Conservation (phyloP, 2,329 filamentous ascomycete genomes). For the Fusarium nelsonii region DNA sequence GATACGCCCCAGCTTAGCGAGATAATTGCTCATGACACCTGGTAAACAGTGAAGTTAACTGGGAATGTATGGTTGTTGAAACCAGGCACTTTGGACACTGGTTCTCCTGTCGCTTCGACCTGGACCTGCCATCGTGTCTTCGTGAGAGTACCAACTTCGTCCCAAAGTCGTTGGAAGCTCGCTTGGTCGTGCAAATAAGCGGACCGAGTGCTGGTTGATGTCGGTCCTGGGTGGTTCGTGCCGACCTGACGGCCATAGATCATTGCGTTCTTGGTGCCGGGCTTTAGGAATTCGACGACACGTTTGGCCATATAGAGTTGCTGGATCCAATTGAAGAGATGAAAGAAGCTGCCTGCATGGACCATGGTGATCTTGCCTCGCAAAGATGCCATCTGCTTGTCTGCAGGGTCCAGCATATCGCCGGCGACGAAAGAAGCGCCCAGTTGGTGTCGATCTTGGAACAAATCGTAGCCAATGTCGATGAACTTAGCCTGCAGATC, state of each 20-base stretch:
- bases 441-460: conserved; percentile 66
- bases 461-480: conserved; percentile 72
- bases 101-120: conserved; percentile 51
- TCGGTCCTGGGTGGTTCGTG: conserved; percentile 47
- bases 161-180: conserved; percentile 67
- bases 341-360: conserved; percentile 64
- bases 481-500: conserved; percentile 65
- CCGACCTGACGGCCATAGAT: conserved; percentile 67
- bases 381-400: conserved; percentile 52
- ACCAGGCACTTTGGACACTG: conserved; percentile 42
- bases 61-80: conserved; percentile 47
- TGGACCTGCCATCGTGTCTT: conserved; percentile 63
- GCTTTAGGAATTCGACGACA: conserved; percentile 60
- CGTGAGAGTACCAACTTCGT: conserved; percentile 63
- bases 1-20: not conserved
- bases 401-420: conserved; percentile 61
- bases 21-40: conserved; percentile 47
- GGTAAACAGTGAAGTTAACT: conserved; percentile 54
- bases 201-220: conserved; percentile 41
- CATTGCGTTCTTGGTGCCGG: conserved; percentile 58
- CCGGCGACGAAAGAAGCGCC: conserved; percentile 63
- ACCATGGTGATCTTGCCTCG: conserved; percentile 60
- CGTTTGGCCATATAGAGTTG: conserved; percentile 61
- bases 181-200: conserved; percentile 62
- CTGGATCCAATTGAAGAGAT: conserved; percentile 62